Percentiles rank a stretch among this genome's conserved stretches.
phyloP scores from a whole-genome alignment of 441 rosid species.

The Erodium moschatum region DNA sequence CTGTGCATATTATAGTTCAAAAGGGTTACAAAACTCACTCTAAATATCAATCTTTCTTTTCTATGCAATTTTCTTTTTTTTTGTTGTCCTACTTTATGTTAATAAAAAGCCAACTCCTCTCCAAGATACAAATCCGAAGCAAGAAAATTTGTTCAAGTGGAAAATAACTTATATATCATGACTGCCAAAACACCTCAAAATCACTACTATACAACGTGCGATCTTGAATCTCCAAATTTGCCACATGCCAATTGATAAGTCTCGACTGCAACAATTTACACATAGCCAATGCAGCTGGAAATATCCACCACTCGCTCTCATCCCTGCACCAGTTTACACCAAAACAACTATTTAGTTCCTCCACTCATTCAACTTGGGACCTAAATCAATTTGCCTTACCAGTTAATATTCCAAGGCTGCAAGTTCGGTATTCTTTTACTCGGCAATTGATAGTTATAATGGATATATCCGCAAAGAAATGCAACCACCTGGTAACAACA shows the following conservation, averaged over 20 bases:
- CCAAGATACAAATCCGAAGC: neutral
- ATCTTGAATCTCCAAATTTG: conserved; percentile 97
- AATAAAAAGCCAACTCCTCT: neutral
- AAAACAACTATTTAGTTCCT: too few species aligned
- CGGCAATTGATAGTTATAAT: conserved; percentile 53
- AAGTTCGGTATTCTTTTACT: conserved; percentile 55
- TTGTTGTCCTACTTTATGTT: neutral
- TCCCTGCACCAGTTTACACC: conserved; percentile 54
- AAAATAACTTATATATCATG: conserved; percentile 32
- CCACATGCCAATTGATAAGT: conserved; percentile 91
- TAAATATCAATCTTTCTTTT: neutral
- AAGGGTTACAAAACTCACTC: neutral
- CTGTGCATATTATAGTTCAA: neutral
- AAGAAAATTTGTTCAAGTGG: too few species aligned
- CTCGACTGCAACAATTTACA: conserved; percentile 90
- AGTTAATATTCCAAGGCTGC: conserved; percentile 94
- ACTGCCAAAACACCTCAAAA: conserved; percentile 93
- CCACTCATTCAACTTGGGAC: neutral
- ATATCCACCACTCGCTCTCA: conserved; percentile 99
- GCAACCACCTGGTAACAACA: conserved; percentile 53
- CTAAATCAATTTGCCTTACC: neutral
- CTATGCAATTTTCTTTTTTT: neutral
- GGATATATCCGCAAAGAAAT: conserved; percentile 81
- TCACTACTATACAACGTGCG: conserved; percentile 89
- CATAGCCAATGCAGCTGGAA: conserved; percentile 80